Conservation (phyloP, 768 basidiomycete genomes). For the Tulasnella sp. region DNA sequence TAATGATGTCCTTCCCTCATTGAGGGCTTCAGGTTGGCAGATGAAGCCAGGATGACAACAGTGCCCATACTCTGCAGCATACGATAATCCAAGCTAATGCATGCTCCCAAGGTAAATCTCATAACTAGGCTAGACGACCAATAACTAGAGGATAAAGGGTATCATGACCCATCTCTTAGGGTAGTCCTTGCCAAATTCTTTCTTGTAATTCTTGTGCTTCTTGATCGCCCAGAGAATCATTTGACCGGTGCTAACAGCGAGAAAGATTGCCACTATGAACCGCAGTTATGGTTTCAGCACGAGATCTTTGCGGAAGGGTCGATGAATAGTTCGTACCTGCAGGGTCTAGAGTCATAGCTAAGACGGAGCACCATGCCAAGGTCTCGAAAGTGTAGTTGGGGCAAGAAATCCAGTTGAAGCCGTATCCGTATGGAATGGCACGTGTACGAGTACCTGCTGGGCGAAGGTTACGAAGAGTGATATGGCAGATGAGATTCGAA, state of each 20-base stretch:
- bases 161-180: constrained; percentile 72
- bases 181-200: constrained; percentile 86
- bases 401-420: constrained; percentile 77
- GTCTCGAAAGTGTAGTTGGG: constrained; percentile 95
- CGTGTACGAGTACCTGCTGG: constrained; percentile 70
- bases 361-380: constrained; percentile 63
- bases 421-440: constrained; percentile 87
- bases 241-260: constrained; percentile 48
- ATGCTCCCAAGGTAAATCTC: not conserved
- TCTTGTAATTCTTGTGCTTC: constrained; percentile 85
- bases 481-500: constrained; percentile 76
- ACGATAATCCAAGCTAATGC: not conserved
- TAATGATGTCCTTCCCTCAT: not conserved
- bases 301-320: not conserved
- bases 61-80: not conserved
- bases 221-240: constrained; percentile 87
- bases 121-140: not conserved
- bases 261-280: constrained; percentile 53
- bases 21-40: not conserved
- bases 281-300: not conserved
- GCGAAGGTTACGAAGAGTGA: constrained; percentile 75
- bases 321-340: constrained; percentile 46
- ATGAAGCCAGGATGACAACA: too few species aligned
- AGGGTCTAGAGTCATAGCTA: constrained; percentile 67
- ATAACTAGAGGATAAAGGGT: constrained; percentile 53